Percentiles rank a stretch among this genome's conserved stretches.
These are phyloP conservation scores for Dendrobium catenatum DNA, from an alignment of 106 monocot species.

Conservation along the genomic window DNA sequence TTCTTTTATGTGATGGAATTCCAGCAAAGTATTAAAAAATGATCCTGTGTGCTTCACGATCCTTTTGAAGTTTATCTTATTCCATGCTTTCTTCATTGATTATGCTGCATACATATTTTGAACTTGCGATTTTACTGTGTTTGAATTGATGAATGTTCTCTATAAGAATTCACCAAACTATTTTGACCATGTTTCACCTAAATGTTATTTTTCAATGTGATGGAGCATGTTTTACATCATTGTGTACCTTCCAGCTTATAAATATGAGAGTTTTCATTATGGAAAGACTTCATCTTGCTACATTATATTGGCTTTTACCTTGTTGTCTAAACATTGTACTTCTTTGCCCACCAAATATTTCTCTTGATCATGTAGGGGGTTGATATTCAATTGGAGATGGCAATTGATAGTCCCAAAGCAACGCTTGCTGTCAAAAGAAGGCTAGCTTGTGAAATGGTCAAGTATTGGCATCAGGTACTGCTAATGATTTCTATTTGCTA, in stretches of 20 bases:
- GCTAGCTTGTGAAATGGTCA: conserved; percentile 86
- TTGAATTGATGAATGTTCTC: background rate
- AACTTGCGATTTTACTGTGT: background rate
- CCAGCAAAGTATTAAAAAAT: background rate
- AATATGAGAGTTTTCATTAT: background rate
- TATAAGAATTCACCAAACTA: background rate
- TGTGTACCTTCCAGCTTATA: background rate
- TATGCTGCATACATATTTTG: too few species aligned
- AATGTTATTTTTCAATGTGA: background rate
- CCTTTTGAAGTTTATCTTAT: background rate
- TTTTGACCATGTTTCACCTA: background rate
- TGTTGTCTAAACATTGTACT: background rate
- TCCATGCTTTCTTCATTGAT: background rate
- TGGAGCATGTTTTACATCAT: background rate
- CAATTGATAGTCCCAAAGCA: conserved; percentile 83
- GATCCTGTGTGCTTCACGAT: background rate
- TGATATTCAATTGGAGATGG: conserved; percentile 83
- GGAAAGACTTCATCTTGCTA: background rate
- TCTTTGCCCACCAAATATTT: background rate
- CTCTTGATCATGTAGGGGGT: conserved; percentile 37
- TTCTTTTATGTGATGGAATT: background rate
- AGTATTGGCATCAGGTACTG: conserved; percentile 79
- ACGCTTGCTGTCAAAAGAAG: conserved; percentile 84
- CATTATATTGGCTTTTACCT: background rate
- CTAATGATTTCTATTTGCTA: background rate